A percentile compares a stretch with the other conserved stretches of the same genome.
Evolutionary conservation across 139 green algal genomes (phyloP).

Genomic region (Yamagishiella unicocca): DNA sequence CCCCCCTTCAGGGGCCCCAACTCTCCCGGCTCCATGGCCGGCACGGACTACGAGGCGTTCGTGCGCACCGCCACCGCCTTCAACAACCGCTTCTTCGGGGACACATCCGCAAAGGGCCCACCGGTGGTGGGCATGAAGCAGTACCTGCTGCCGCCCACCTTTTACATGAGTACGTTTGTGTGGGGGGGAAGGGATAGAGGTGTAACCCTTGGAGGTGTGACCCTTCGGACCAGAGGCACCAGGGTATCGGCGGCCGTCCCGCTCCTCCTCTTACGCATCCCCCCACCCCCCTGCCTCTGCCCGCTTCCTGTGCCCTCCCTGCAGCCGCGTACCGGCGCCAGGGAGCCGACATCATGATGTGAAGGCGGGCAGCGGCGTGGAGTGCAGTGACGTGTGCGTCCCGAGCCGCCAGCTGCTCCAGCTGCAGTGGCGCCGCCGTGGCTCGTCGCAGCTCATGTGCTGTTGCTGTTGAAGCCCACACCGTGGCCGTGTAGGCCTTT

Average conservation of each 20-base stretch:
- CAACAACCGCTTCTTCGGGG: constrained; percentile 28
- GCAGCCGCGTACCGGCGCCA: constrained; percentile 37
- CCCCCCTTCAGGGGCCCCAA: background rate
- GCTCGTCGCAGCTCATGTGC: too few species aligned
- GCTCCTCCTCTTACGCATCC: background rate
- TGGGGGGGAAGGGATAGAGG: background rate
- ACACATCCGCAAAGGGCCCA: background rate
- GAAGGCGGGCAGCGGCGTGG: too few species aligned
- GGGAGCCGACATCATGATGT: constrained; percentile 33
- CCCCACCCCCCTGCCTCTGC: background rate
- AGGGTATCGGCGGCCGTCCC: background rate
- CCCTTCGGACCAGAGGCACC: background rate
- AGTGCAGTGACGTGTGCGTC: too few species aligned
- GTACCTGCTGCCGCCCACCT: constrained; percentile 44
- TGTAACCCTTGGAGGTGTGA: background rate
- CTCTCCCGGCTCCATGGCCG: background rate
- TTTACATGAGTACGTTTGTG: constrained; percentile 43
- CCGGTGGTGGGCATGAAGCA: background rate
- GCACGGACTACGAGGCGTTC: constrained; percentile 43
- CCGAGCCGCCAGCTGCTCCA: too few species aligned
- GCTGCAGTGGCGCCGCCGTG: too few species aligned
- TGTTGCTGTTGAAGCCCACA: too few species aligned
- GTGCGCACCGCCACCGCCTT: background rate
- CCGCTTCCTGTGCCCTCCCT: background rate
- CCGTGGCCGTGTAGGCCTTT: too few species aligned